A percentile compares a stretch with the other conserved stretches of the same genome.
phyloP scores from a whole-genome alignment of 2,329 filamentous ascomycete species.

The Xylariaceae sp. region DNA sequence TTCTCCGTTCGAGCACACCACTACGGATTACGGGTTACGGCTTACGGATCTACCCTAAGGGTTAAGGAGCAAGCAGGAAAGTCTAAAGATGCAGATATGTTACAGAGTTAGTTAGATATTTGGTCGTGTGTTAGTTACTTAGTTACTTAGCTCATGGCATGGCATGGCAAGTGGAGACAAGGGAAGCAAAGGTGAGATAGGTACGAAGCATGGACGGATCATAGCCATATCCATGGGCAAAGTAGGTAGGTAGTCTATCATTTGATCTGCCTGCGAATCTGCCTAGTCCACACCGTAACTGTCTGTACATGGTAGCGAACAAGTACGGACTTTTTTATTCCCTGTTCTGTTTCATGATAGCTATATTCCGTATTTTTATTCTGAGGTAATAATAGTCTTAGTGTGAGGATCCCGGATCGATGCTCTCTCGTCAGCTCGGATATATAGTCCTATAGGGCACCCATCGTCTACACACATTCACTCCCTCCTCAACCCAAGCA shows the following conservation, averaged over 20 bases:
- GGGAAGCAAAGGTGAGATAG: too few relatives aligned
- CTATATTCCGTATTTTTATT: not conserved
- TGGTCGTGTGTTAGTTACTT: too few relatives aligned
- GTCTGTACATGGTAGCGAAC: not conserved
- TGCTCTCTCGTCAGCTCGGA: conserved; percentile 9
- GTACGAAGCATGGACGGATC: too few relatives aligned
- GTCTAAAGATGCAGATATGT: too few relatives aligned
- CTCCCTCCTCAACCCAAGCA: not conserved
- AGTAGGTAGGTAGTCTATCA: conserved; percentile 1
- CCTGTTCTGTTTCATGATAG: not conserved
- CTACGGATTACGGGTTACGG: too few relatives aligned
- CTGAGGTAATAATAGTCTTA: not conserved
- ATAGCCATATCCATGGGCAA: not conserved
- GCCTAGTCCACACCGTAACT: not conserved
- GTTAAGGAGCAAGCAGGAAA: not conserved
- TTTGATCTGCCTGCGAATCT: not conserved
- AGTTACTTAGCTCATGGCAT: too few relatives aligned
- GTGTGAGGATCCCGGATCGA: not conserved
- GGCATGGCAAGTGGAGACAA: too few relatives aligned
- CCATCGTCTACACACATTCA: not conserved
- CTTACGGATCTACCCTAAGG: too few relatives aligned
- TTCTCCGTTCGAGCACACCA: too few relatives aligned
- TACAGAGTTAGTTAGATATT: too few relatives aligned
- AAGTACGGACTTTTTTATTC: not conserved
- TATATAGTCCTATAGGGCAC: conserved; percentile 17